Conservation (phyloP, 2,329 filamentous ascomycete genomes). For the Colletotrichum sp. region DNA sequence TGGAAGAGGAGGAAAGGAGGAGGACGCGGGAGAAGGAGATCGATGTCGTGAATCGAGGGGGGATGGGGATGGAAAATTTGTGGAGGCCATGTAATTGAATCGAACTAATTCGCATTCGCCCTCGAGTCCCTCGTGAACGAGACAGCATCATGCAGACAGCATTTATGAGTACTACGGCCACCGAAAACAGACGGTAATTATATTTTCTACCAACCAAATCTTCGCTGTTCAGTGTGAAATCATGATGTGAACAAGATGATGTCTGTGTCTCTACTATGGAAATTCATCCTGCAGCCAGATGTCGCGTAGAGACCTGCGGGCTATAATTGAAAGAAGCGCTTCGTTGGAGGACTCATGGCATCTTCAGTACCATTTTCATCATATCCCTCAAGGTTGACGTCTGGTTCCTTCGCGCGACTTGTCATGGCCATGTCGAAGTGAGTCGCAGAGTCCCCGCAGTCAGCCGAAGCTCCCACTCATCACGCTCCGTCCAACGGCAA, state of each 20-base stretch:
- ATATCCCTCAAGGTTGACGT: neutral
- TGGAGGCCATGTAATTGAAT: neutral
- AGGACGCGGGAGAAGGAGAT: neutral
- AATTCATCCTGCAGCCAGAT: fast-evolving
- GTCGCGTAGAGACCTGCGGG: neutral
- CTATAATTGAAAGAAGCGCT: fast-evolving
- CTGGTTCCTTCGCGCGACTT: neutral
- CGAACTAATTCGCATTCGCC: neutral
- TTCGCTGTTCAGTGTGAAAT: neutral
- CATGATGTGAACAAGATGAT: neutral
- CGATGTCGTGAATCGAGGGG: neutral
- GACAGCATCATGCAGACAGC: neutral
- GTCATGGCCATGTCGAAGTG: neutral
- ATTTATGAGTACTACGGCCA: neutral
- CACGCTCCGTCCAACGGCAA: neutral
- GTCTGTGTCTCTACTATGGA: fast-evolving
- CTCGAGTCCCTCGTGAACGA: neutral
- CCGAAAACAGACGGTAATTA: neutral
- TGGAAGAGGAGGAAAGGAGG: neutral
- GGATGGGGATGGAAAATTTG: neutral
- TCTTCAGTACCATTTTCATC: neutral
- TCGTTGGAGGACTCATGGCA: fast-evolving
- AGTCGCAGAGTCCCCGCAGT: neutral
- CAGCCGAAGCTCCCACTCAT: neutral
- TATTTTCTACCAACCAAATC: neutral